These are phyloP conservation scores for Coleophoma cylindrospora DNA, from an alignment of 2,329 filamentous ascomycete species.

Conservation along the genomic window DNA sequence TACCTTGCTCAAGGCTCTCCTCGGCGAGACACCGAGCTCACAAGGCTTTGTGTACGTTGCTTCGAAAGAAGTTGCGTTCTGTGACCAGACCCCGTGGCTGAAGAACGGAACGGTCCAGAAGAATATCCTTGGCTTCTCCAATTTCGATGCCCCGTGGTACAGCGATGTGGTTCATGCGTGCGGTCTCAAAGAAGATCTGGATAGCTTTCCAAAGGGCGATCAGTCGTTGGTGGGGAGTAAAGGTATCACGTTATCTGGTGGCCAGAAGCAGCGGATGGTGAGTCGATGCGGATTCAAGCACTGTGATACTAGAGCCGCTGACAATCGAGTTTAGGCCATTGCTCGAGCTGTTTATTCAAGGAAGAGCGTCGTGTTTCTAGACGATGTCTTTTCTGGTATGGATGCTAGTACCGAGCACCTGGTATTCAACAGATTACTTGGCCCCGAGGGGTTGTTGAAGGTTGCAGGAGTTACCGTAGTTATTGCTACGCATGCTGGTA, in stretches of 20 bases:
- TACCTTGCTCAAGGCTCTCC: slow-evolving; percentile 19
- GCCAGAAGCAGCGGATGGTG: slow-evolving; percentile 19
- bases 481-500: neutral
- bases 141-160: slow-evolving; percentile 22
- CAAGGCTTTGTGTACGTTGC: slow-evolving; percentile 9
- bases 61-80: slow-evolving; percentile 29
- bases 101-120: slow-evolving; percentile 33
- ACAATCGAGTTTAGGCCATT: neutral
- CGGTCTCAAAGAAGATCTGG: slow-evolving; percentile 16
- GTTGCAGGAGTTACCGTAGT: neutral
- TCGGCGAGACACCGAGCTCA: slow-evolving; percentile 14
- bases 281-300: neutral
- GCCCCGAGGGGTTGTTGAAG: slow-evolving; percentile 1
- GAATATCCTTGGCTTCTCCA: slow-evolving; percentile 30
- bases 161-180: slow-evolving; percentile 17
- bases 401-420: slow-evolving; percentile 1
- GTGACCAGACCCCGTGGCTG: slow-evolving; percentile 39
- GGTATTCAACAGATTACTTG: slow-evolving; percentile 6
- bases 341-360: neutral
- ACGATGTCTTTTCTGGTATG: neutral
- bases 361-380: slow-evolving; percentile 1
- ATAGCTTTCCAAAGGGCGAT: slow-evolving; percentile 20
- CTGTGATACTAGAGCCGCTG: neutral
- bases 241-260: slow-evolving; percentile 25
- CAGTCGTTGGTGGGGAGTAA: slow-evolving; percentile 21